phyloP scores from a whole-genome alignment of 1,139 yeast species.

The Pichia sp. region DNA sequence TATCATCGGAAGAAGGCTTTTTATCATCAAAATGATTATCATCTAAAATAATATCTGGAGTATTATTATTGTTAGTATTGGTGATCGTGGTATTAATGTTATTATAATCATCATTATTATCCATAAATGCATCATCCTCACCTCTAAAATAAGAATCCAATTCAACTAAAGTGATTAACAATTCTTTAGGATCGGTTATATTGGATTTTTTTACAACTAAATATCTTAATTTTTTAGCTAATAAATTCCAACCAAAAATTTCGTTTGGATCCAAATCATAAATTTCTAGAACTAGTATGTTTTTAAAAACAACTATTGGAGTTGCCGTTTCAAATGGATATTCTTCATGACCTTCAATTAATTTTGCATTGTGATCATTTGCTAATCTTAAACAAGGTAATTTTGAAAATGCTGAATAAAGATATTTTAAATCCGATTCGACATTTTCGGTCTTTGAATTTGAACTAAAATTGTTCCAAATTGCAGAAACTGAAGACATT shows the following conservation, averaged over 20 bases:
- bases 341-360: slow-evolving; percentile 59
- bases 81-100: neutral
- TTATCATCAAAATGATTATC: slow-evolving; percentile 4
- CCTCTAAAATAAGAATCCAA: slow-evolving; percentile 45
- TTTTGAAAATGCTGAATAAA: slow-evolving; percentile 61
- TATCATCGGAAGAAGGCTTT: neutral
- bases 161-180: slow-evolving; percentile 48
- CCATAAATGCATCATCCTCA: slow-evolving; percentile 5
- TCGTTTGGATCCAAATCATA: slow-evolving; percentile 58
- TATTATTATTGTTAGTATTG: neutral
- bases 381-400: slow-evolving; percentile 57
- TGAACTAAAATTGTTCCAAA: slow-evolving; percentile 31
- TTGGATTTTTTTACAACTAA: slow-evolving; percentile 48
- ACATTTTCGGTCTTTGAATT: slow-evolving; percentile 30
- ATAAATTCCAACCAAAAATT: slow-evolving; percentile 56
- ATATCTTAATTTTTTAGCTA: slow-evolving; percentile 51
- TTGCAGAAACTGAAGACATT: slow-evolving; percentile 37
- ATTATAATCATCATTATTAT: neutral
- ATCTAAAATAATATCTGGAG: neutral
- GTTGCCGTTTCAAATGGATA: slow-evolving; percentile 68
- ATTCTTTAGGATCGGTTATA: slow-evolving; percentile 45
- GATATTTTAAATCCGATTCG: slow-evolving; percentile 47
- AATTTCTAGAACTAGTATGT: slow-evolving; percentile 54
- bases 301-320: slow-evolving; percentile 54
- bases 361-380: slow-evolving; percentile 50